These are phyloP conservation scores for Fusarium torulosum DNA, from an alignment of 2,329 filamentous ascomycete genomes.

Conservation along the genomic window DNA sequence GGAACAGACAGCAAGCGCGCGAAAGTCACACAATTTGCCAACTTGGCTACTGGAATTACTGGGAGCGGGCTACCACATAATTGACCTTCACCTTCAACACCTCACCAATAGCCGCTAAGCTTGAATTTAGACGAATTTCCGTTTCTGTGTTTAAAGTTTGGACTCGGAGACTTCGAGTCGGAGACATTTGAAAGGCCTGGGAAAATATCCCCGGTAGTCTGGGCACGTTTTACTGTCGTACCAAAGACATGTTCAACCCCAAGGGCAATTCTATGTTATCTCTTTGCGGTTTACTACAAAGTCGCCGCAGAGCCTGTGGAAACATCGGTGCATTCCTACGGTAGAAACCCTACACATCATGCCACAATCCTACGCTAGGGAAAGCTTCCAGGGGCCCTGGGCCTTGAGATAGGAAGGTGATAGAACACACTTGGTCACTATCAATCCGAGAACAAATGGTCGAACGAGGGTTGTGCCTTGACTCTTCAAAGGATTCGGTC, in stretches of 20 bases:
- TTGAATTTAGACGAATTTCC: constrained; percentile 46
- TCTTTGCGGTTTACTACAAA: neutral
- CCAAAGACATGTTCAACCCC: neutral
- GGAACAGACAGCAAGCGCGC: constrained; percentile 35
- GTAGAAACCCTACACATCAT: constrained; percentile 10
- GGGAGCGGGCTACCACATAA: constrained; percentile 18
- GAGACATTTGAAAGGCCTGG: constrained; percentile 22
- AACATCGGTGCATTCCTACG: constrained; percentile 16
- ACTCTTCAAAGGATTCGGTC: constrained; percentile 18
- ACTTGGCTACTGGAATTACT: constrained; percentile 14
- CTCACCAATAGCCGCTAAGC: constrained; percentile 39
- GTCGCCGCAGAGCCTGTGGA: constrained; percentile 3
- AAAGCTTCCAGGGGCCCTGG: constrained; percentile 17
- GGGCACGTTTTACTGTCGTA: neutral
- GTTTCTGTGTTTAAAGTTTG: constrained; percentile 31
- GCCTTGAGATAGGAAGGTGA: constrained; percentile 13
- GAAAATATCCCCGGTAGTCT: constrained; percentile 10
- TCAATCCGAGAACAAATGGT: constrained; percentile 4
- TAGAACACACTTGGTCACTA: neutral
- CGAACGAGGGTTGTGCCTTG: constrained; percentile 3
- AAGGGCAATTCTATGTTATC: neutral
- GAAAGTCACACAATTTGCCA: constrained; percentile 30
- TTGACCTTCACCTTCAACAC: constrained; percentile 18
- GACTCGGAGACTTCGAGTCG: neutral
- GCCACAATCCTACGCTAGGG: constrained; percentile 32